Evolutionary conservation across 352 stramenopile species (phyloP), one percentile per base, ranked within the genome.

Genomic region (Globisporangium spinosum): DNA sequence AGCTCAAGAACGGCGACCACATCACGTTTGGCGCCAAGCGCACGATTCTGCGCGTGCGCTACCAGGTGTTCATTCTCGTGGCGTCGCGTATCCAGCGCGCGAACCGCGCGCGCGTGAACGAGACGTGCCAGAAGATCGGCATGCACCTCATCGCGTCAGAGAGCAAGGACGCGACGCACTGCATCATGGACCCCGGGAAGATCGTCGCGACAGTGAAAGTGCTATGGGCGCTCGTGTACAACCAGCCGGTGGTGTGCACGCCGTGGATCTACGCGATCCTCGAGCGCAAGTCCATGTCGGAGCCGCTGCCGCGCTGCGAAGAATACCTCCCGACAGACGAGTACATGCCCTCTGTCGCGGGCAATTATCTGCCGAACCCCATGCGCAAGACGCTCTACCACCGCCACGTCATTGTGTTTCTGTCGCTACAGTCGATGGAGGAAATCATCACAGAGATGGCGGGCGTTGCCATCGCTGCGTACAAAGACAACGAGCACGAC

Each of bases 151-250:
- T 95, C 65, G 49, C 72, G 17, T 62, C 53, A 1, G 73, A 89
- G 63, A 87, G 71, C 53, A 81, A 84, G 61, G 72, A 90, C 29
- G 85, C 85, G 9, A 96, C 87, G 7, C 87, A 96, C 60, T 96
- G 89, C 64, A 89, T 96, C 66, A 90, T 93, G 83, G 89, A 96
- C 58, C 76, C 83, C n/a, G 89, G 83, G 6, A 78, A 71, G 43
- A 83, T 94, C 68, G 82, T 95, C 34, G 89, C 85, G 27, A 96
- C 89, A 1, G 81, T 93, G 27, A 96, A 96, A 59, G 82, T 95
- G 62, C 77, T 96, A 10, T 96, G 89, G 89, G 85, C 89, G 10
- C 77, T 96, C 17, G 87, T 95, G 62, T 89, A 89, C 70, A 93
- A 89, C 55, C 89, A 95, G 56, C 87, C 84, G 0, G 85, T 96